A percentile compares a stretch with the other conserved stretches of the same genome.
These are phyloP conservation scores for Aspergillus quadricinctus DNA, from an alignment of 2,329 filamentous ascomycete species.

Conservation along the genomic window DNA sequence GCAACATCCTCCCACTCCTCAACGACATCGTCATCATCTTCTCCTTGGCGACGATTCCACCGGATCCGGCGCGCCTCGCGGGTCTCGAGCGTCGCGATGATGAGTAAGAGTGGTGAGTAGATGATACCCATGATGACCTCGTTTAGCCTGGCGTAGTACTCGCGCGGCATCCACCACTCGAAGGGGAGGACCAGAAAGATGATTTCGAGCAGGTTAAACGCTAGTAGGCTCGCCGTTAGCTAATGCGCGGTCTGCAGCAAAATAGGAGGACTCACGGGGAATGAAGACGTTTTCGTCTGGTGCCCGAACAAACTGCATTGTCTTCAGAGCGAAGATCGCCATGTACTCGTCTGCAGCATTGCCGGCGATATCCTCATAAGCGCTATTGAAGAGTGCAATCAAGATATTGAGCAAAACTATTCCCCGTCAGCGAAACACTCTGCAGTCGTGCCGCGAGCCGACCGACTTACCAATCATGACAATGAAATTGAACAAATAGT, in stretches of 20 bases:
- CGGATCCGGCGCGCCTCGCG: conserved; percentile 62
- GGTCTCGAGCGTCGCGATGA: conserved; percentile 70
- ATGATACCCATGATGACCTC: conserved; percentile 81
- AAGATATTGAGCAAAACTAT: conserved; percentile 84
- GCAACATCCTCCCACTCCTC: conserved; percentile 91
- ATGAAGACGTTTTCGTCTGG: conserved; percentile 99
- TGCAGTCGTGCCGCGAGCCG: not conserved
- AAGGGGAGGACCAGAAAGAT: conserved; percentile 72
- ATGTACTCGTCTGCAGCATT: conserved; percentile 95
- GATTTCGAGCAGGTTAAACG: conserved; percentile 90
- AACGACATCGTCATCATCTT: conserved; percentile 80
- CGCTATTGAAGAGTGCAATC: conserved; percentile 94
- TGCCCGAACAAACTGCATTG: conserved; percentile 92
- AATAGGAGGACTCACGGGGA: conserved; percentile 51
- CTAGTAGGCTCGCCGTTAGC: conserved; percentile 19
- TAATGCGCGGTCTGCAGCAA: not conserved
- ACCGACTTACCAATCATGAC: conserved; percentile 67
- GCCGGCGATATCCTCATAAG: conserved; percentile 90
- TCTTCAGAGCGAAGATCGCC: conserved; percentile 87
- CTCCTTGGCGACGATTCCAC: conserved; percentile 71
- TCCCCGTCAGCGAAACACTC: conserved; percentile 6
- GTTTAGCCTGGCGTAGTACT: conserved; percentile 74
- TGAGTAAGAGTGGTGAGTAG: conserved; percentile 76
- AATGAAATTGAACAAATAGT: conserved; percentile 96
- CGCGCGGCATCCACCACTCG: conserved; percentile 90